Base-by-base conservation (phyloP, 805 yeast species). In the Candida xyloterini region DNA sequence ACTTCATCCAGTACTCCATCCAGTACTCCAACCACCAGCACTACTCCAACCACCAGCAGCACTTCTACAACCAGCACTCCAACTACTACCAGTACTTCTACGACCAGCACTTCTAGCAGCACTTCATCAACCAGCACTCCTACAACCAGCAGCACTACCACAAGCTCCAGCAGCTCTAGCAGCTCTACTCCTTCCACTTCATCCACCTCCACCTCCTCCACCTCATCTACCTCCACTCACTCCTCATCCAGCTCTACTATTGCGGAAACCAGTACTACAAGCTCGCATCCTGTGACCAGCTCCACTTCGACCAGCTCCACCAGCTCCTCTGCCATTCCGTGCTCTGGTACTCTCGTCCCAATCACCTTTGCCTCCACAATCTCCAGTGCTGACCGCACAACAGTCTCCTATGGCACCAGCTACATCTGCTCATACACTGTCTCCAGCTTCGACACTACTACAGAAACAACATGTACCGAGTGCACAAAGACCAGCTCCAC, bases 401-500 rank as follows among this genome's bases (percentile, higher is more conserved):
- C 40, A 7, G 29, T 42, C 28, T 16, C 30, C 15, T 9, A 7
- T 15, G 18, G 18, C n/a, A 39, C 35, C 32, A 3, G n/a, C 36
- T 10, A n/a, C 32, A 7, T 38, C 35, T 11, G 29, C 43, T 15
- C 18, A 2, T 16, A 18, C 16, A 26, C 35, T 15, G 40, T 21
- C 15, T 31, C 42, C 34, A 18, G 31, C 27, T 27, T 22, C 9
- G 32, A 23, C 15, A 27, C 41, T 15, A 35, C 40, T 15, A 39
- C 41, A 15, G 38, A 41, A 24, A 31, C 42, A 15, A 27, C 43
- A 22, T 35, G 46, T 31, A 30, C 33, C 20, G 27, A 24, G 27
- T 35, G 39, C 46, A 25, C 25, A 25, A 23, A 37, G 33, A 10
- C 38, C 21, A 20, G 22, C 11, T 18, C 25, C 13, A 9, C 14